phyloP scores from a whole-genome alignment of 176 grass and related monocot species.

The Hsuehochloa calcarea region DNA sequence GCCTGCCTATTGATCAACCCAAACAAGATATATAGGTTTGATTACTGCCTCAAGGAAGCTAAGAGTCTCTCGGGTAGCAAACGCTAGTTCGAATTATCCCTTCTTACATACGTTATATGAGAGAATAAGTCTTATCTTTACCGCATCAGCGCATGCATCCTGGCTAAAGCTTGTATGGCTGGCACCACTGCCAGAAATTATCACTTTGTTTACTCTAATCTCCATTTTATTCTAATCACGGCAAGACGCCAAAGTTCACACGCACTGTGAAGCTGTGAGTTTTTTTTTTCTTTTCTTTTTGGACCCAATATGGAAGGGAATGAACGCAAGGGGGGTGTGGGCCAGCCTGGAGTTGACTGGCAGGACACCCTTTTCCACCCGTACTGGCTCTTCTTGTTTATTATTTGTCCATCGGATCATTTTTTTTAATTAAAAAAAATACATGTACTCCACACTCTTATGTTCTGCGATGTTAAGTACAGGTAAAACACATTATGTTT shows the following conservation, averaged over 20 bases:
- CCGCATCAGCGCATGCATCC: too few relatives aligned
- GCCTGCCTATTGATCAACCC: too few relatives aligned
- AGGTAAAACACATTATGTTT: conserved; percentile 32
- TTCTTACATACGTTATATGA: too few relatives aligned
- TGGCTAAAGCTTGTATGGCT: neutral
- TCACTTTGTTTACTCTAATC: neutral
- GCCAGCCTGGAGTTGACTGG: conserved; percentile 46
- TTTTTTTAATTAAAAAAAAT: neutral
- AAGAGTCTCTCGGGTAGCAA: too few relatives aligned
- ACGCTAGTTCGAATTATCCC: too few relatives aligned
- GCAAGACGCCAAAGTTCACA: neutral
- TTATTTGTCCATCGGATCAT: neutral
- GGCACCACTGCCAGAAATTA: neutral
- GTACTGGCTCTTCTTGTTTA: neutral
- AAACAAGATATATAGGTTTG: too few relatives aligned
- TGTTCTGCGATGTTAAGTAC: neutral
- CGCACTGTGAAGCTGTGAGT: neutral
- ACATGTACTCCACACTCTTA: neutral
- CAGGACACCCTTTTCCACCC: conserved; percentile 15
- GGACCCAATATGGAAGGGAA: conserved; percentile 2
- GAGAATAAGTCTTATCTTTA: too few relatives aligned
- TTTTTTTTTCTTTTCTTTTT: neutral
- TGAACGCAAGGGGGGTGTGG: neutral
- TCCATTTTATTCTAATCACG: neutral
- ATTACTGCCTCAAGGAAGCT: too few relatives aligned